Evolutionary conservation across 495 filamentous ascomycete species (phyloP).

Genomic region (Hypoxylon lienhwacheense): DNA sequence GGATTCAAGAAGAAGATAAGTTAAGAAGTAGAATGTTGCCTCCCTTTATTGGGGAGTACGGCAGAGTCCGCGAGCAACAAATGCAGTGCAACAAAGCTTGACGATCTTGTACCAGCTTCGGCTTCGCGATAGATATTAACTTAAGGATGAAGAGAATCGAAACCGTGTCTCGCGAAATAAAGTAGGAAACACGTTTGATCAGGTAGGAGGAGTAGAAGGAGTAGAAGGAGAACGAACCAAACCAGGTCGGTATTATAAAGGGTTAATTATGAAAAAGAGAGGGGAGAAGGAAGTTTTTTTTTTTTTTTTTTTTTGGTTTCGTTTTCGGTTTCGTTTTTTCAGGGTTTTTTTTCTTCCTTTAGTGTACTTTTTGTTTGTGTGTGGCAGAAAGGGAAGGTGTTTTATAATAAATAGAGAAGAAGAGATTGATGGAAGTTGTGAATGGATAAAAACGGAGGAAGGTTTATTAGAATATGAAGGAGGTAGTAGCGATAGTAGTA

Average conservation of each 20-base stretch:
- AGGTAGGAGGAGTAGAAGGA: slow-evolving; percentile 9
- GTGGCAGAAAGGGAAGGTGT: slow-evolving; percentile 3
- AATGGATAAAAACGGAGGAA: slow-evolving; percentile 30
- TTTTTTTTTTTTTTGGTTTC: too few relatives aligned
- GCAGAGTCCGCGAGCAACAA: slow-evolving; percentile 10
- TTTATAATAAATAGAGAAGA: too few relatives aligned
- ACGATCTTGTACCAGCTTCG: slow-evolving; percentile 8
- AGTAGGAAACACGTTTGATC: slow-evolving; percentile 1
- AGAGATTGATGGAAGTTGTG: slow-evolving; percentile 15
- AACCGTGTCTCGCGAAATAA: slow-evolving; percentile 8
- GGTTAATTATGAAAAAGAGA: slow-evolving; percentile 1
- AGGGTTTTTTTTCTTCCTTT: too few relatives aligned
- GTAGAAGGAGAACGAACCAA: slow-evolving; percentile 17
- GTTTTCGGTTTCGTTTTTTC: too few relatives aligned
- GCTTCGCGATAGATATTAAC: slow-evolving; percentile 12
- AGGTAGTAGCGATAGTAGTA: neutral
- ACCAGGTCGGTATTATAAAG: slow-evolving; percentile 1
- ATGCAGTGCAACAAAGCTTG: slow-evolving; percentile 7
- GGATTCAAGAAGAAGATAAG: slow-evolving; percentile 6
- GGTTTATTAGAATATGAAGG: slow-evolving; percentile 15
- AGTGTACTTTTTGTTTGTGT: neutral
- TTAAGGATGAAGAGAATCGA: neutral
- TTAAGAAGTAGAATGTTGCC: slow-evolving; percentile 12
- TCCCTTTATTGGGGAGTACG: slow-evolving; percentile 10
- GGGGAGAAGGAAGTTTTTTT: slow-evolving; percentile 5